A percentile compares a stretch with the other conserved stretches of the same genome.
These are phyloP conservation scores for Cyclotella baltica DNA, from an alignment of 108 stramenopile species.

Conservation along the genomic window DNA sequence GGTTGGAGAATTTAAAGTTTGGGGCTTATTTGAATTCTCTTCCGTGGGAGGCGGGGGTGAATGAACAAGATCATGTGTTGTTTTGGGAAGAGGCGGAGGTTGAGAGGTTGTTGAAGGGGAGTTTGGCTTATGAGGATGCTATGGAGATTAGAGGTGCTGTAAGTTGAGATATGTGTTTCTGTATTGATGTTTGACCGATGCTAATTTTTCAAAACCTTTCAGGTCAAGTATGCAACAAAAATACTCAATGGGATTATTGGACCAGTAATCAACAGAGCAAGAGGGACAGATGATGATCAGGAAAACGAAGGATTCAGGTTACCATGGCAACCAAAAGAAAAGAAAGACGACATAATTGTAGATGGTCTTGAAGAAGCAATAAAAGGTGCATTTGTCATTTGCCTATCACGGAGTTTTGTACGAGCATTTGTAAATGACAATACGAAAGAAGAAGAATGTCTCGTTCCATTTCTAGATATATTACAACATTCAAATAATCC, in stretches of 20 bases:
- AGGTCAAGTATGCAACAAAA: constrained; percentile 64
- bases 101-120: constrained; percentile 59
- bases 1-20: constrained; percentile 48
- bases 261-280: constrained; percentile 53
- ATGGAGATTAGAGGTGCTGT: constrained; percentile 43
- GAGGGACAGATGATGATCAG: constrained; percentile 44
- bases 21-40: constrained; percentile 70
- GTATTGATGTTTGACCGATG: neutral
- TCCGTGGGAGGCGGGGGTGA: constrained; percentile 76
- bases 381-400: constrained; percentile 72
- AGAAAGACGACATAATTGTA: constrained; percentile 19
- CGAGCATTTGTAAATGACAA: constrained; percentile 42
- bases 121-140: constrained; percentile 68
- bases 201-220: constrained; percentile 14
- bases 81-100: constrained; percentile 72
- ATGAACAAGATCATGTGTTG: constrained; percentile 79
- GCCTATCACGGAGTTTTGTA: constrained; percentile 68
- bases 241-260: constrained; percentile 62
- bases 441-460: constrained; percentile 58
- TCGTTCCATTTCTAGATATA: constrained; percentile 77
- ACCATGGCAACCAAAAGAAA: constrained; percentile 48
- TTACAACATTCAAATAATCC: constrained; percentile 68
- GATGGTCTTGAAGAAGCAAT: constrained; percentile 69
- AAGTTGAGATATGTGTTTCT: neutral
- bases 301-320: constrained; percentile 39